phyloP scores from a whole-genome alignment of 495 filamentous ascomycete species.

The Trichoderma gamsii region DNA sequence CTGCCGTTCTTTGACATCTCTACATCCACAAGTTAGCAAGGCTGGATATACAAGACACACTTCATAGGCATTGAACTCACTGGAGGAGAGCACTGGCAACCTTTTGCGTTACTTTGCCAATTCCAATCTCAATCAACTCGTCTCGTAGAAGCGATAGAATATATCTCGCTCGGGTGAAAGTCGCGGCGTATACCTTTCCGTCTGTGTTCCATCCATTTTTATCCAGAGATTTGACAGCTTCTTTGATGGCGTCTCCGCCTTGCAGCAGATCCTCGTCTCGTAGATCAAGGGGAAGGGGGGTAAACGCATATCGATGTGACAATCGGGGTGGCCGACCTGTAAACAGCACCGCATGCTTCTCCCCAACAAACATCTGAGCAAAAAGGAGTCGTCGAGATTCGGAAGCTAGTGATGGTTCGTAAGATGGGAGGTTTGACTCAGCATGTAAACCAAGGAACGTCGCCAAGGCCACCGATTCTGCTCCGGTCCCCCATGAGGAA shows the following conservation, averaged over 20 bases:
- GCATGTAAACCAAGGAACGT: conserved; percentile 55
- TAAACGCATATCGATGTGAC: conserved; percentile 48
- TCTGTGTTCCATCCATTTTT: conserved; percentile 49
- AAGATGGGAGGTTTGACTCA: conserved; percentile 22
- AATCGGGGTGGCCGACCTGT: conserved; percentile 46
- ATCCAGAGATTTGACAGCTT: conserved; percentile 39
- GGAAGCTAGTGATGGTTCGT: conserved; percentile 16
- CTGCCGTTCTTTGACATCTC: conserved; percentile 13
- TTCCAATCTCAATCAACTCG: conserved; percentile 51
- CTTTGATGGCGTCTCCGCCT: background rate
- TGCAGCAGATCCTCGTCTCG: conserved; percentile 33
- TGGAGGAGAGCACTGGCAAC: conserved; percentile 32
- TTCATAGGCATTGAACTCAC: background rate
- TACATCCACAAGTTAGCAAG: background rate
- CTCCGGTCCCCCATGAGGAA: conserved; percentile 47
- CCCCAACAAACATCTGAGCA: conserved; percentile 43
- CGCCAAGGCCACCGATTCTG: conserved; percentile 47
- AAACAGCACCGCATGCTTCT: conserved; percentile 15
- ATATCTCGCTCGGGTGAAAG: conserved; percentile 44
- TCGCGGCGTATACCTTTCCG: conserved; percentile 34
- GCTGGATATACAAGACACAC: background rate
- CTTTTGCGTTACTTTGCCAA: conserved; percentile 38
- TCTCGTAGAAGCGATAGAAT: conserved; percentile 47
- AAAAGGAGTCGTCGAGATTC: conserved; percentile 39
- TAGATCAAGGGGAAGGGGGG: conserved; percentile 51